Evolutionary conservation across 1,284 basidiomycete genomes (phyloP).

Genomic region (Apiotrichum akiyoshidainum): DNA sequence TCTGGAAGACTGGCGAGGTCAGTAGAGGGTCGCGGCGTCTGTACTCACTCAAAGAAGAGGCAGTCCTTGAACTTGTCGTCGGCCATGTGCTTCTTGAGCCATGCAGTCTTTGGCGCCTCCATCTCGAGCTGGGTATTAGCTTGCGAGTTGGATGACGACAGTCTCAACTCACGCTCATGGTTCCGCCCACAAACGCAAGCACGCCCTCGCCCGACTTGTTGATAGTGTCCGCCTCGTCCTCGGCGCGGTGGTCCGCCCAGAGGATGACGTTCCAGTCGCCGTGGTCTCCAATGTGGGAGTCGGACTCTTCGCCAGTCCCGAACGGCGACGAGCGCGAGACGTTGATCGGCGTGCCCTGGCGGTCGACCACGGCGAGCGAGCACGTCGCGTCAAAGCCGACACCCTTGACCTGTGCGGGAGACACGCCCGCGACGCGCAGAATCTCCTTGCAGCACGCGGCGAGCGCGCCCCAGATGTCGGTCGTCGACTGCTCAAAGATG

Average conservation of each 20-base stretch:
- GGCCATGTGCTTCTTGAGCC: conserved; percentile 88
- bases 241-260: conserved; percentile 87
- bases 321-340: conserved; percentile 68
- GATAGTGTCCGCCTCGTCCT: conserved; percentile 84
- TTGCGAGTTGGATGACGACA: no score
- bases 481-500: conserved; percentile 79
- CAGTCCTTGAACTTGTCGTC: conserved; percentile 69
- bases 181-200: conserved; percentile 91
- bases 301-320: conserved; percentile 24
- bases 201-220: conserved; percentile 81
- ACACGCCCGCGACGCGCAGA: conserved; percentile 60
- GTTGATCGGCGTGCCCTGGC: conserved; percentile 69
- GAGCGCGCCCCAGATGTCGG: conserved; percentile 81
- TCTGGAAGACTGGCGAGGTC: conserved; percentile 65
- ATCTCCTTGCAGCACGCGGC: conserved; percentile 67
- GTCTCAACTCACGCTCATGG: conserved; percentile 74
- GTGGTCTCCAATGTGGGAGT: conserved; percentile 54
- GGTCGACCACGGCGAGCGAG: conserved; percentile 82
- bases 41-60: conserved; percentile 81
- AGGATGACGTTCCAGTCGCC: conserved; percentile 81
- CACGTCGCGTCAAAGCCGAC: conserved; percentile 97
- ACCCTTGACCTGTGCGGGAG: conserved; percentile 71
- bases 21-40: not conserved
- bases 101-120: conserved; percentile 94
- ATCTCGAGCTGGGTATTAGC: conserved; percentile 72